Percentiles rank a stretch among this genome's conserved stretches.
Evolutionary conservation across 2,329 filamentous ascomycete species (phyloP).

Genomic region (Sporothrix brunneoviolacea): DNA sequence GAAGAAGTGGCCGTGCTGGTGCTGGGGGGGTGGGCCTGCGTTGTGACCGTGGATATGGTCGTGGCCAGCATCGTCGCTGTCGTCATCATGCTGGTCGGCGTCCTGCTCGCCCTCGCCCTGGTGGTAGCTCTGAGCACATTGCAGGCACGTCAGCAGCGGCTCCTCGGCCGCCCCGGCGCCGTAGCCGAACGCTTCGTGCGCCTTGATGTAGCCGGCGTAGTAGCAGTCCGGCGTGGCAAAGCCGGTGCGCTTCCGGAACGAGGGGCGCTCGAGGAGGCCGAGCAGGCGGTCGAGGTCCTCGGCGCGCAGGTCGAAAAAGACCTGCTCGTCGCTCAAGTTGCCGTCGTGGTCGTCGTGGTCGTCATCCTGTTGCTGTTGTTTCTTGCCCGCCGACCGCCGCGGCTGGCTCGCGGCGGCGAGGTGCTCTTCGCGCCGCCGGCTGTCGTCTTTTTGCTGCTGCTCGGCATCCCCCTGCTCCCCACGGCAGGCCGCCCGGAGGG

Average conservation of each 20-base stretch:
- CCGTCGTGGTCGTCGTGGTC: not conserved
- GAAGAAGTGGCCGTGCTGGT: conserved; percentile 7
- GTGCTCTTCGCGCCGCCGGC: conserved; percentile 4
- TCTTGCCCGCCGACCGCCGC: not conserved
- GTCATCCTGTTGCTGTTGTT: not conserved
- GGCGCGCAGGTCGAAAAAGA: conserved; percentile 12
- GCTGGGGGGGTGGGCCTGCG: not conserved
- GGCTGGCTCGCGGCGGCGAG: not conserved
- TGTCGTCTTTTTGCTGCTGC: not conserved
- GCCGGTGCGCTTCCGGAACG: not conserved
- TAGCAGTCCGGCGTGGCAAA: conserved; percentile 10
- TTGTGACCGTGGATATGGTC: not conserved
- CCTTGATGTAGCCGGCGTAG: conserved; percentile 9
- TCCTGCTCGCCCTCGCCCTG: not conserved
- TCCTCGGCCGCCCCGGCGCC: not conserved
- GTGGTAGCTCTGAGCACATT: conserved; percentile 1
- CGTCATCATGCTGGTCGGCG: not conserved
- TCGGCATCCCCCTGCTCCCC: not conserved
- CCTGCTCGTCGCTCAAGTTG: conserved; percentile 1
- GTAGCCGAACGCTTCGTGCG: conserved; percentile 3
- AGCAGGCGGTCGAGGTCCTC: conserved; percentile 13
- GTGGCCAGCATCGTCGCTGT: not conserved
- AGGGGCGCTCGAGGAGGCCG: not conserved
- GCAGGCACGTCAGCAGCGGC: not conserved
- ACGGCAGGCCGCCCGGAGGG: not conserved